Evolutionary conservation across 257 asterid species (phyloP).

Genomic region (Solanum pinnatisectum): DNA sequence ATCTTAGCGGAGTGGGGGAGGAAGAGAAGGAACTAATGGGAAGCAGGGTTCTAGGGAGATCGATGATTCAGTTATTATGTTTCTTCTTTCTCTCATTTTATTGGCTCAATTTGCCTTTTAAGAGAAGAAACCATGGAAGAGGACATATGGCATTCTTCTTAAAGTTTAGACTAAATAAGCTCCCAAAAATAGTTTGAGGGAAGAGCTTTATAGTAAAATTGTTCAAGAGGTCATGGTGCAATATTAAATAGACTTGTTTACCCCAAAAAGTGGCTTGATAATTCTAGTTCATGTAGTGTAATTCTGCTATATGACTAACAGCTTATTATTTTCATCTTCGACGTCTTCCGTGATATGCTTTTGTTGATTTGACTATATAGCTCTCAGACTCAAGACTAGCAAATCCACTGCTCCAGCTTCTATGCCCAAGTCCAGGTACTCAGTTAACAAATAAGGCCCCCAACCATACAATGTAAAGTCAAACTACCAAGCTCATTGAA

Average conservation of each 20-base stretch:
- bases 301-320: background rate
- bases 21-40: background rate
- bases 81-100: background rate
- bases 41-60: background rate
- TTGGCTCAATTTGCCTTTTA: background rate
- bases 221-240: background rate
- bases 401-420: slow-evolving; percentile 1
- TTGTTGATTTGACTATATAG: background rate
- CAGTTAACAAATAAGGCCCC: background rate
- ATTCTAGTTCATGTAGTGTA: background rate
- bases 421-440: slow-evolving; percentile 1
- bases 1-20: background rate
- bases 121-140: background rate
- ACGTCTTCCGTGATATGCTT: background rate
- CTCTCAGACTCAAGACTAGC: background rate
- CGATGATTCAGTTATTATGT: background rate
- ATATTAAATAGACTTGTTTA: background rate
- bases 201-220: background rate
- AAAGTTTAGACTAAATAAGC: background rate
- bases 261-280: background rate
- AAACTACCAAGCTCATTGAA: background rate
- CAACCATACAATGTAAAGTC: background rate
- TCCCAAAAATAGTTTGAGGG: background rate
- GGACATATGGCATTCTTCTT: background rate
- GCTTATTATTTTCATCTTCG: background rate